These are phyloP conservation scores for Pythium biforme DNA, from an alignment of 352 stramenopile genomes.

Conservation along the genomic window DNA sequence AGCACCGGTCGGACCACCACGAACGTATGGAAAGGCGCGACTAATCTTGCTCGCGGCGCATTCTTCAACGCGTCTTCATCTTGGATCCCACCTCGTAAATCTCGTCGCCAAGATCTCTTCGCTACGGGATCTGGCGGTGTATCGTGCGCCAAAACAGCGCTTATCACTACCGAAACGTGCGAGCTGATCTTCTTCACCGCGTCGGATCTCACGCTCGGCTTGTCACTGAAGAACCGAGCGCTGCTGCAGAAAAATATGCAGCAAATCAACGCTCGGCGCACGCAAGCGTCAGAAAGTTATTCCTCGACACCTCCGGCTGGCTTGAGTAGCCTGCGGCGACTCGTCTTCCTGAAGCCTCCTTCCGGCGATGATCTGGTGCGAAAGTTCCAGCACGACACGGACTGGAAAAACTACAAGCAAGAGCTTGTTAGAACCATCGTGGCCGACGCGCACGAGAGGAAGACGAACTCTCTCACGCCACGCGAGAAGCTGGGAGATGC, in stretches of 20 bases:
- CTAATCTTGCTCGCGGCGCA: slow-evolving; percentile 28
- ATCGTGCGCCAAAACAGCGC: slow-evolving; percentile 43
- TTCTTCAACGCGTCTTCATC: slow-evolving; percentile 55
- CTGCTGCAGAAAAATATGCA: slow-evolving; percentile 41
- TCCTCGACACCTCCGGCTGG: background rate
- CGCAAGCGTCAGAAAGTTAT: background rate
- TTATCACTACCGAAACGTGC: slow-evolving; percentile 39
- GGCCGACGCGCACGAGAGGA: slow-evolving; percentile 10
- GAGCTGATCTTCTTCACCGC: slow-evolving; percentile 58
- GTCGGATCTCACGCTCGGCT: slow-evolving; percentile 30
- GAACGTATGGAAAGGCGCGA: background rate
- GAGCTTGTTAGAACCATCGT: slow-evolving; percentile 19
- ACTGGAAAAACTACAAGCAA: slow-evolving; percentile 25
- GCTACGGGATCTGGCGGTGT: slow-evolving; percentile 23
- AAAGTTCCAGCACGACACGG: slow-evolving; percentile 14
- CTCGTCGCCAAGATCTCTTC: slow-evolving; percentile 17
- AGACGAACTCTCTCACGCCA: background rate
- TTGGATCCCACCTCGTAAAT: slow-evolving; percentile 46
- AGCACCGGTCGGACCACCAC: background rate
- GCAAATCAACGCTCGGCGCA: slow-evolving; percentile 5
- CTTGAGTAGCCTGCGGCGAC: slow-evolving; percentile 8
- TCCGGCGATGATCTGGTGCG: slow-evolving; percentile 16
- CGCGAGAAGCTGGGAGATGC: background rate
- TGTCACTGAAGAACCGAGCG: slow-evolving; percentile 38
- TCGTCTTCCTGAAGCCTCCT: slow-evolving; percentile 19